Evolutionary conservation across 1,139 yeast species (phyloP).

Genomic region (Zhuliangozyma blackwelliae): DNA sequence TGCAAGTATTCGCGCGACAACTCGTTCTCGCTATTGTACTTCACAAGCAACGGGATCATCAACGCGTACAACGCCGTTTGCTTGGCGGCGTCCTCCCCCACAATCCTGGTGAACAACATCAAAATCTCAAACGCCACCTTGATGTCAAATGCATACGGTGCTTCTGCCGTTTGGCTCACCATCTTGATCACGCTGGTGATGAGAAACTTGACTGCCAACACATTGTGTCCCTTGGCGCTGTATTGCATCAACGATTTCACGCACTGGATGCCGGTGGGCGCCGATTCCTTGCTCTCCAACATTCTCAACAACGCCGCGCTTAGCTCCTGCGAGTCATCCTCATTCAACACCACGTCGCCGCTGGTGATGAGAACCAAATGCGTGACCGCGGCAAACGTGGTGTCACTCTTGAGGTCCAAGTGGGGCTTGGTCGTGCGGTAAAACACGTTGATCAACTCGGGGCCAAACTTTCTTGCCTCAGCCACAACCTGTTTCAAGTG

Average conservation of each 20-base stretch:
- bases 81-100: constrained; percentile 27
- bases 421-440: constrained; percentile 28
- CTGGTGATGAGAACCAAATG: constrained; percentile 58
- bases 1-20: constrained; percentile 40
- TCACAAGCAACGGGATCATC: constrained; percentile 48
- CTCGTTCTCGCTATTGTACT: constrained; percentile 25
- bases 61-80: constrained; percentile 35
- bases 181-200: constrained; percentile 24
- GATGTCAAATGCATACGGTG: constrained; percentile 17
- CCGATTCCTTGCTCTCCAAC: constrained; percentile 25
- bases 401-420: constrained; percentile 19
- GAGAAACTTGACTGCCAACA: constrained; percentile 27
- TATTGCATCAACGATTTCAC: constrained; percentile 52
- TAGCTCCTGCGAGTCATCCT: constrained; percentile 27
- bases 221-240: constrained; percentile 22
- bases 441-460: constrained; percentile 33
- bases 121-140: constrained; percentile 54
- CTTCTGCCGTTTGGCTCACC: constrained; percentile 13
- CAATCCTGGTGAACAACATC: constrained; percentile 39
- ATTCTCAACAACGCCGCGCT: constrained; percentile 32
- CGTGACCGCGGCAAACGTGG: constrained; percentile 50
- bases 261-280: constrained; percentile 53
- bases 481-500: constrained; percentile 47
- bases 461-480: constrained; percentile 25
- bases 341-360: constrained; percentile 38